Percentiles rank a stretch among this genome's conserved stretches.
phyloP scores from a whole-genome alignment of 371 early-diverging fungal species.

The Batkoa obscura region DNA sequence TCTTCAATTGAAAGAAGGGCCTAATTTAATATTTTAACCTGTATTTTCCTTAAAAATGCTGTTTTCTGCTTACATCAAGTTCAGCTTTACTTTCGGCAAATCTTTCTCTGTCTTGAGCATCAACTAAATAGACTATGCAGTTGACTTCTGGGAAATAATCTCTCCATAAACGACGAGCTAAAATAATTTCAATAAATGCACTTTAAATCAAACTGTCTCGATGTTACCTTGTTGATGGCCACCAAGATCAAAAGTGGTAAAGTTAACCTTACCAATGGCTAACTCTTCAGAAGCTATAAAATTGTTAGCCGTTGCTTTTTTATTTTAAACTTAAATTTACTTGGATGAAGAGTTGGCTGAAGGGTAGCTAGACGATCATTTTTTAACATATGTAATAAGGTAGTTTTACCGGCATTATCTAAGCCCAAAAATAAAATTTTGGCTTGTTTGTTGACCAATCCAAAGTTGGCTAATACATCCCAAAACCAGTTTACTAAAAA shows the following conservation, averaged over 20 bases:
- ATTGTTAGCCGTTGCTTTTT: conserved; percentile 1
- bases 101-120: conserved; percentile 68
- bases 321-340: conserved; percentile 29
- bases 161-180: conserved; percentile 91
- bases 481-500: conserved; percentile 89
- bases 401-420: conserved; percentile 99
- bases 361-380: conserved; percentile 91
- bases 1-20: conserved; percentile 84
- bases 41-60: background rate
- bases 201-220: too few species aligned
- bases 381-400: conserved; percentile 97
- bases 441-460: conserved; percentile 93
- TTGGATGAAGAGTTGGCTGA: conserved; percentile 97
- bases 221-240: conserved; percentile 73
- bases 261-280: conserved; percentile 85
- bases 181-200: too few species aligned
- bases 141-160: conserved; percentile 96
- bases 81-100: conserved; percentile 84
- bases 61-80: conserved; percentile 53
- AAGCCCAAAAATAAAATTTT: conserved; percentile 98
- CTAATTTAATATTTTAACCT: conserved; percentile 15
- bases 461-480: conserved; percentile 63
- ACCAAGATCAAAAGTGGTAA: conserved; percentile 94
- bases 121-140: conserved; percentile 93
- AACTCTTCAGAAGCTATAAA: conserved; percentile 81